Conservation (phyloP, 164 flowering plant genomes). For the Berberis thunbergii region DNA sequence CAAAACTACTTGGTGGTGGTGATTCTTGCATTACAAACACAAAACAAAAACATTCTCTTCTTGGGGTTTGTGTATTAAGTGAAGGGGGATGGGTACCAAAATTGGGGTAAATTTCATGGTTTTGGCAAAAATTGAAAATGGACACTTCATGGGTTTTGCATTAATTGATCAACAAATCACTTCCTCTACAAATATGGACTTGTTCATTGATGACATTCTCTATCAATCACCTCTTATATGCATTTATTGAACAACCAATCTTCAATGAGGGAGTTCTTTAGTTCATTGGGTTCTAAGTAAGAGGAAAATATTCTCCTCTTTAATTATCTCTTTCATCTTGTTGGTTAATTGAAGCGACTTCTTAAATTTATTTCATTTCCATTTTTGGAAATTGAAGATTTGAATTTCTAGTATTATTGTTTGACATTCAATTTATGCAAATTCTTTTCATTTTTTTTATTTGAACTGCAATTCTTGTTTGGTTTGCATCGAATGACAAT, state of each 20-base stretch:
- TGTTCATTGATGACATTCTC: conserved; percentile 7
- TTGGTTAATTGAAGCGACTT: no score
- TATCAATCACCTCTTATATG: background rate
- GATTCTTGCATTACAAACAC: background rate
- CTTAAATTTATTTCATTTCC: no score
- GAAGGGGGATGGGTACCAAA: background rate
- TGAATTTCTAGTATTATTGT: no score
- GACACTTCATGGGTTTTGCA: conserved; percentile 6
- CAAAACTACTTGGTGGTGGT: background rate
- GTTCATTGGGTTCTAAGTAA: no score
- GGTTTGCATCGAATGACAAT: no score
- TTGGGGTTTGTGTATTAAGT: background rate
- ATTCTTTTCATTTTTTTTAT: no score
- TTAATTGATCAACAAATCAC: conserved; percentile 11
- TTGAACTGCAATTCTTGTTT: no score
- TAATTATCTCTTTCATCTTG: no score
- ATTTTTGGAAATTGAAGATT: no score
- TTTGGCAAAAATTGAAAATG: conserved; percentile 9
- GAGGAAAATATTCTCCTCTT: no score
- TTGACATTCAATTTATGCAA: no score
- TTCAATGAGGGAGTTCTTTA: background rate
- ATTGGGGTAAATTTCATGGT: conserved; percentile 14
- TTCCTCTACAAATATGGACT: conserved; percentile 9
- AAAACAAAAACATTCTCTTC: conserved; percentile 2
- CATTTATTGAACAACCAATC: conserved; percentile 14